Evolutionary conservation across 1,284 basidiomycete species (phyloP).

Genomic region (Ustilago xerochloae): DNA sequence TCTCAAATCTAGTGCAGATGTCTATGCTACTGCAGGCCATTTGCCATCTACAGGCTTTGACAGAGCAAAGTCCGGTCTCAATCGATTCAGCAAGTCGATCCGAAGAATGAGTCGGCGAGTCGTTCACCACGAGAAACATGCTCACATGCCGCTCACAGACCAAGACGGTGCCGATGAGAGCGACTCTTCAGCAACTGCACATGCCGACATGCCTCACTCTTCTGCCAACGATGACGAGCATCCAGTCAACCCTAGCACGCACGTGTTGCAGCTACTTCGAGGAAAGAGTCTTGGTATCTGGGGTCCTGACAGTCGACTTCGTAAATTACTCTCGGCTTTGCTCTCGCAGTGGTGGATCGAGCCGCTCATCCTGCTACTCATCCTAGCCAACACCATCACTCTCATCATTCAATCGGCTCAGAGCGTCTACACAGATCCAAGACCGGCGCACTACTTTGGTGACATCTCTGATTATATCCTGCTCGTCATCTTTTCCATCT

Average conservation of each 20-base stretch:
- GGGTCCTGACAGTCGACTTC: conserved; percentile 71
- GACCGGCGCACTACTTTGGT: conserved; percentile 80
- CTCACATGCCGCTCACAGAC: conserved; percentile 47
- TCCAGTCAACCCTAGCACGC: conserved; percentile 13
- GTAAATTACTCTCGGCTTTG: conserved; percentile 35
- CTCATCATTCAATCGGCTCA: conserved; percentile 81
- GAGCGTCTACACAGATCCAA: conserved; percentile 71
- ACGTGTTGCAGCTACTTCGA: conserved; percentile 71
- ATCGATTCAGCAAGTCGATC: conserved; percentile 68
- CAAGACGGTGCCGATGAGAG: conserved; percentile 44
- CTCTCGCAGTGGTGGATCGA: conserved; percentile 79
- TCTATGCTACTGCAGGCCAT: conserved; percentile 35
- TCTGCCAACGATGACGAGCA: neutral
- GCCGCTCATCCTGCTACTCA: conserved; percentile 82
- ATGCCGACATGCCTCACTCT: neutral
- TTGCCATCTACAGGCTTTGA: conserved; percentile 8
- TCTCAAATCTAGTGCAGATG: conserved; percentile 47
- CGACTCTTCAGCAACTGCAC: conserved; percentile 31
- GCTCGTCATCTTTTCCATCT: conserved; percentile 83
- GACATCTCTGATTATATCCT: conserved; percentile 87
- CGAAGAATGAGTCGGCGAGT: conserved; percentile 82
- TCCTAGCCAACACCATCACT: conserved; percentile 84
- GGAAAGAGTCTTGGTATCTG: conserved; percentile 84
- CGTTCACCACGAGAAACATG: conserved; percentile 73
- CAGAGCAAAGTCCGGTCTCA: conserved; percentile 42